Evolutionary conservation across 2,329 filamentous ascomycete genomes (phyloP).

Genomic region (Xylariaceae sp.): DNA sequence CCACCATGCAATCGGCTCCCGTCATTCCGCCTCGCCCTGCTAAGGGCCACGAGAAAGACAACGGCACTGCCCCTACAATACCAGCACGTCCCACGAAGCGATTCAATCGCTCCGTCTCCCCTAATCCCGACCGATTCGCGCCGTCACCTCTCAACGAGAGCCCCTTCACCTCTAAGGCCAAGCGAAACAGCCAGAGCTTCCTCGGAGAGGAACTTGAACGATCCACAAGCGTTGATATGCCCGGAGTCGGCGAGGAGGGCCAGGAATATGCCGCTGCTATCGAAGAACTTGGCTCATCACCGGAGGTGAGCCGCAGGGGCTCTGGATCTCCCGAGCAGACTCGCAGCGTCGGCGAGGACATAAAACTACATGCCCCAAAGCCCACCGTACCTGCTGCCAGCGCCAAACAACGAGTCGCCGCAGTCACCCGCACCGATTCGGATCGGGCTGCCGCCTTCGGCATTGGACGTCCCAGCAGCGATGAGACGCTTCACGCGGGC

Average conservation of each 20-base stretch:
- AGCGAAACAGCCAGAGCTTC: conserved; percentile 47
- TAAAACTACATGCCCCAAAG: conserved; percentile 88
- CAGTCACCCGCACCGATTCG: conserved; percentile 92
- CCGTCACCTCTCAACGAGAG: conserved; percentile 85
- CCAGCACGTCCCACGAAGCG: conserved; percentile 77
- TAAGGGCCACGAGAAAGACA: conserved; percentile 55
- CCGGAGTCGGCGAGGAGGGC: conserved; percentile 88
- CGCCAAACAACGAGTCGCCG: conserved; percentile 82
- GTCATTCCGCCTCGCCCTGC: conserved; percentile 63
- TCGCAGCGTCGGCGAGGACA: conserved; percentile 77
- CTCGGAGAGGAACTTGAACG: conserved; percentile 59
- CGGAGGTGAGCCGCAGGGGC: conserved; percentile 45
- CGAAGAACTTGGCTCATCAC: conserved; percentile 53
- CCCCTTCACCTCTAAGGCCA: conserved; percentile 57
- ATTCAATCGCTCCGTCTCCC: conserved; percentile 77
- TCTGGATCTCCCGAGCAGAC: conserved; percentile 71
- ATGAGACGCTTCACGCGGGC: conserved; percentile 57
- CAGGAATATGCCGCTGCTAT: conserved; percentile 76
- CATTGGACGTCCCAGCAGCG: conserved; percentile 71
- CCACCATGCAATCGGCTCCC: conserved; percentile 58
- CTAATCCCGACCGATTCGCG: conserved; percentile 78
- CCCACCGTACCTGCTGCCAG: conserved; percentile 82
- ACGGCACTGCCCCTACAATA: conserved; percentile 66
- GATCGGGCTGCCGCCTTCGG: conserved; percentile 83
- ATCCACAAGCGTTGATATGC: conserved; percentile 79